Percentiles rank a stretch among this genome's conserved stretches.
Evolutionary conservation across 257 asterid species (phyloP).

Genomic region (Ligustrum vulgare): DNA sequence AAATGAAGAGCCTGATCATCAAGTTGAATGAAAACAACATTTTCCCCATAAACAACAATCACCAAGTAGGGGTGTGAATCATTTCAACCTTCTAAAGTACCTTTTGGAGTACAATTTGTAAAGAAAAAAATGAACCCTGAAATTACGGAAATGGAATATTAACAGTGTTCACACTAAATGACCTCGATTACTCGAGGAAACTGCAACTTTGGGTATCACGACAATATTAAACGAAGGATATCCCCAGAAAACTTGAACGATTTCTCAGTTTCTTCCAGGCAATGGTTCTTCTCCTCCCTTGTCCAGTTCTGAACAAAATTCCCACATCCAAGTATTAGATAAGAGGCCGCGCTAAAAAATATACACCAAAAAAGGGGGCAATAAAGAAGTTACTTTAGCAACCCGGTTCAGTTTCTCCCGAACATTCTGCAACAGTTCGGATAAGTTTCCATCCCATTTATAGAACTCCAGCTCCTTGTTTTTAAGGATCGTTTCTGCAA

Average conservation of each 20-base stretch:
- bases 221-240: conserved; percentile 73
- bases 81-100: too few relatives aligned
- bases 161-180: conserved; percentile 21
- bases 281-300: conserved; percentile 84
- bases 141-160: conserved; percentile 10
- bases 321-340: conserved; percentile 8
- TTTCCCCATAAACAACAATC: too few relatives aligned
- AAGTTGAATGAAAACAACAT: too few relatives aligned
- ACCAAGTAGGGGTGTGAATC: too few relatives aligned
- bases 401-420: conserved; percentile 77
- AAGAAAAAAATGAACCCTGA: neutral
- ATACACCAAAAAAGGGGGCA: neutral
- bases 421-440: conserved; percentile 77
- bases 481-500: conserved; percentile 65
- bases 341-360: neutral
- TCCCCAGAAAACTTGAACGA: conserved; percentile 87
- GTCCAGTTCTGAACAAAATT: conserved; percentile 61
- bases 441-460: conserved; percentile 86
- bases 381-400: conserved; percentile 56
- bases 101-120: neutral
- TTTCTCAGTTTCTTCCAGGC: conserved; percentile 90
- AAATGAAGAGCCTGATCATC: too few relatives aligned
- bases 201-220: conserved; percentile 30
- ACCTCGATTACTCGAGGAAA: conserved; percentile 1
- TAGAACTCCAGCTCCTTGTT: conserved; percentile 88